These are phyloP conservation scores for Sclerotinia spermophila DNA, from an alignment of 2,329 filamentous ascomycete genomes.

Conservation along the genomic window DNA sequence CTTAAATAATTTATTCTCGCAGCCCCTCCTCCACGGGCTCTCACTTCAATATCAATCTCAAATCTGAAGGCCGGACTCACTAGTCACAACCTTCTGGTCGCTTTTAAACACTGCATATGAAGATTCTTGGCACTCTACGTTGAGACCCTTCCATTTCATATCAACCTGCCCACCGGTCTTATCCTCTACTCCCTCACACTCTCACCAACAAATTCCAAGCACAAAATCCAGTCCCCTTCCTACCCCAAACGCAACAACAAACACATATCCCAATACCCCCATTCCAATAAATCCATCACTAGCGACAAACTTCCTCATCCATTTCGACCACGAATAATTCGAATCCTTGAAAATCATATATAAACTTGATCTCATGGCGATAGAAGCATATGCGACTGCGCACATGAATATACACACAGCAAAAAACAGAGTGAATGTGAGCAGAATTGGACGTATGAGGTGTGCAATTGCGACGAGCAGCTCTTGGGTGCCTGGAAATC, in stretches of 20 bases:
- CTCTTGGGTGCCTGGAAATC: not conserved
- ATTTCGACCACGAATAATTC: not conserved
- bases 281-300: not conserved
- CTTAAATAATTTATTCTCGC: not conserved
- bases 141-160: not conserved
- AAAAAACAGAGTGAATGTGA: not conserved
- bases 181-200: too few species aligned
- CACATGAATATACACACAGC: not conserved
- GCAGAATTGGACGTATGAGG: not conserved
- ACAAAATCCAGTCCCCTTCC: constrained; percentile 6
- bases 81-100: not conserved
- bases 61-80: not conserved
- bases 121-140: not conserved
- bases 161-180: not conserved
- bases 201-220: constrained; percentile 9
- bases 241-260: constrained; percentile 3
- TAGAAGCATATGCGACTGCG: not conserved
- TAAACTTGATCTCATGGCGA: not conserved
- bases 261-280: not conserved
- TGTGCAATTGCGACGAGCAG: not conserved
- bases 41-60: not conserved
- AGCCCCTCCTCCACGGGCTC: not conserved
- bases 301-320: not conserved
- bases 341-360: not conserved
- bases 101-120: not conserved